Percentiles rank a stretch among this genome's conserved stretches.
Conservation (phyloP, 2,329 filamentous ascomycete genomes). For the Gremmenia infestans region DNA sequence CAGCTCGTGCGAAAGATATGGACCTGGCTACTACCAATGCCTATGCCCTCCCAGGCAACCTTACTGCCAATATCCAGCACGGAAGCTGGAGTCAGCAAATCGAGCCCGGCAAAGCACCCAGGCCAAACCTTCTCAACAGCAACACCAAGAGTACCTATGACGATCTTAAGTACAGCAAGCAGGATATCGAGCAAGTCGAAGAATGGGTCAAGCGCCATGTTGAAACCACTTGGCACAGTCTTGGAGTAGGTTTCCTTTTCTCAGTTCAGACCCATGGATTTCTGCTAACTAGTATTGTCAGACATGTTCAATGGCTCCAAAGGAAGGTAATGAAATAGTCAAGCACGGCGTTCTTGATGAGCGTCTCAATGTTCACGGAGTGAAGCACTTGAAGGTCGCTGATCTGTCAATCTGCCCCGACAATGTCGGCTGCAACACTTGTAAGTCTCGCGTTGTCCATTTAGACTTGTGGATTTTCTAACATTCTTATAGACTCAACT, state of each 20-base stretch:
- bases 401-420: conserved; percentile 35
- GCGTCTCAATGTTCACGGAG: conserved; percentile 36
- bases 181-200: conserved; percentile 46
- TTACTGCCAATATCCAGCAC: conserved; percentile 39
- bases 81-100: conserved; percentile 61
- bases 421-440: conserved; percentile 42
- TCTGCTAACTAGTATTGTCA: conserved; percentile 4
- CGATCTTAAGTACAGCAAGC: conserved; percentile 60
- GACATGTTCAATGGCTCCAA: conserved; percentile 42
- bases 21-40: conserved; percentile 70
- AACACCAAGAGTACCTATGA: conserved; percentile 56
- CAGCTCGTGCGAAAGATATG: conserved; percentile 66
- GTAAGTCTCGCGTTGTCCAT: conserved; percentile 7
- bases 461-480: neutral
- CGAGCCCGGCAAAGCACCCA: conserved; percentile 44
- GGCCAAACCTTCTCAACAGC: conserved; percentile 52
- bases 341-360: conserved; percentile 42
- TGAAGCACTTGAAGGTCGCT: conserved; percentile 38
- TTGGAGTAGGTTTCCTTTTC: conserved; percentile 33
- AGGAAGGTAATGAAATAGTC: conserved; percentile 65
- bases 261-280: neutral
- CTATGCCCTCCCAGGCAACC: conserved; percentile 57
- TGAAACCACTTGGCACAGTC: conserved; percentile 35
- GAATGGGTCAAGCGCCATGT: conserved; percentile 58
- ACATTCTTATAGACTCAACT: conserved; percentile 51